Conservation (phyloP, 495 filamentous ascomycete species). For the Penicillium atrosanguineum region DNA sequence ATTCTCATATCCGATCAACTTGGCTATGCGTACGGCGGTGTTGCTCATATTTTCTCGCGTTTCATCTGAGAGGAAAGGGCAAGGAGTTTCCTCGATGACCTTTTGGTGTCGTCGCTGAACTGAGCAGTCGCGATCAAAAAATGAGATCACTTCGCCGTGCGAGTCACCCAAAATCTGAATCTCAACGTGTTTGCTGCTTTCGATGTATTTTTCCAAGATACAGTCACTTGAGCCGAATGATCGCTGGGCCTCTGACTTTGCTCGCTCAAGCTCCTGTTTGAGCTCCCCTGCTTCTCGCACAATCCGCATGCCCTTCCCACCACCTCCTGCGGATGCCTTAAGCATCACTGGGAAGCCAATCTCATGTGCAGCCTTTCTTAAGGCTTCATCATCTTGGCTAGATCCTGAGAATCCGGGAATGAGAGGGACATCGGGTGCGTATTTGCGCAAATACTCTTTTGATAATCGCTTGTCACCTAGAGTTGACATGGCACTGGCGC, state of each 20-base stretch:
- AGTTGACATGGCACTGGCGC: constrained; percentile 37
- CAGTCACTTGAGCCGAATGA: constrained; percentile 83
- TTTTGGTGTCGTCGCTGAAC: constrained; percentile 86
- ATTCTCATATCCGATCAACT: constrained; percentile 78
- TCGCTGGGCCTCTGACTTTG: constrained; percentile 72
- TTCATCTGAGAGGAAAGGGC: constrained; percentile 65
- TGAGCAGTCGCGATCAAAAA: constrained; percentile 79
- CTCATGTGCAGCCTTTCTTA: constrained; percentile 60
- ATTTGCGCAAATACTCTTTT: constrained; percentile 20
- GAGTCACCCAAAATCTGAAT: constrained; percentile 88
- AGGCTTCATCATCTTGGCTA: constrained; percentile 62
- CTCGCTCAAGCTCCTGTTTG: constrained; percentile 64
- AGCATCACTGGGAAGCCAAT: constrained; percentile 84
- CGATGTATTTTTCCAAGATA: constrained; percentile 86
- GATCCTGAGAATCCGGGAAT: constrained; percentile 81
- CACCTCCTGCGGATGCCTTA: constrained; percentile 90
- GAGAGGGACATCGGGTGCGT: constrained; percentile 72
- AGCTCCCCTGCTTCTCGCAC: constrained; percentile 64
- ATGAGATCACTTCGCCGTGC: constrained; percentile 66
- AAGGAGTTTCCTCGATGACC: constrained; percentile 88
- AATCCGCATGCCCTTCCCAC: constrained; percentile 89
- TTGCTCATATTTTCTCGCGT: constrained; percentile 73
- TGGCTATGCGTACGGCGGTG: constrained; percentile 72
- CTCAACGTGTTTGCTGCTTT: constrained; percentile 80
- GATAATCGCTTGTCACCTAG: constrained; percentile 53